These are phyloP conservation scores for Isatis tinctoria DNA, from an alignment of 345 rosid species.

Conservation along the genomic window DNA sequence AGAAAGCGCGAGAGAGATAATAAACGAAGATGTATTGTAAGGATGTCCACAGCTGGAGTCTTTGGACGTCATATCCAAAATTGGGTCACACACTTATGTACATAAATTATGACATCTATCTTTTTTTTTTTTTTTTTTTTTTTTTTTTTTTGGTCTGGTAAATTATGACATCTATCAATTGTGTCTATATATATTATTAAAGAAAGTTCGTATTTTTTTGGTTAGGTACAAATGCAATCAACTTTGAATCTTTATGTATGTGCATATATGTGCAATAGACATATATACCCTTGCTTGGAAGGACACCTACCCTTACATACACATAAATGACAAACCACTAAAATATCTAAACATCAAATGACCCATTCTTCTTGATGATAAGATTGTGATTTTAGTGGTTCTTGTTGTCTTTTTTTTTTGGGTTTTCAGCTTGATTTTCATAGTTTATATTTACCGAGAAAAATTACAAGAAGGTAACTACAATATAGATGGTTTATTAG, in stretches of 20 bases:
- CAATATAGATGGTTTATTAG: neutral
- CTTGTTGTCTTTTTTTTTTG: neutral
- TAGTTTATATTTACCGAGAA: neutral
- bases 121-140: no score
- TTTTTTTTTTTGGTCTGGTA: no score
- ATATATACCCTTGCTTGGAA: constrained; percentile 19
- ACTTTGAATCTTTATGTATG: constrained; percentile 18
- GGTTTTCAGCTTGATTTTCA: neutral
- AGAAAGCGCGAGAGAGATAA: neutral
- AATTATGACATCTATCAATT: constrained; percentile 8
- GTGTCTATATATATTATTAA: neutral
- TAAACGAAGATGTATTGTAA: neutral
- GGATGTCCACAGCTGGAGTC: constrained; percentile 24
- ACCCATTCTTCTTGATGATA: constrained; percentile 21
- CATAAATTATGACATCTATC: constrained; percentile 11
- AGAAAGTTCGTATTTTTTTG: constrained; percentile 7
- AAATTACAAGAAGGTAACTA: neutral
- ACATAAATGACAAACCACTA: constrained; percentile 21
- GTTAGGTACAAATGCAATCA: constrained; percentile 29
- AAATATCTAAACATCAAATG: constrained; percentile 3
- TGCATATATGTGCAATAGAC: constrained; percentile 11
- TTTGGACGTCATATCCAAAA: constrained; percentile 24
- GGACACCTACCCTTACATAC: constrained; percentile 26
- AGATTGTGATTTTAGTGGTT: constrained; percentile 26
- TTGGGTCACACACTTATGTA: constrained; percentile 25